phyloP scores from a whole-genome alignment of 371 early-diverging fungal species.

The Phascolomyces articulosus region DNA sequence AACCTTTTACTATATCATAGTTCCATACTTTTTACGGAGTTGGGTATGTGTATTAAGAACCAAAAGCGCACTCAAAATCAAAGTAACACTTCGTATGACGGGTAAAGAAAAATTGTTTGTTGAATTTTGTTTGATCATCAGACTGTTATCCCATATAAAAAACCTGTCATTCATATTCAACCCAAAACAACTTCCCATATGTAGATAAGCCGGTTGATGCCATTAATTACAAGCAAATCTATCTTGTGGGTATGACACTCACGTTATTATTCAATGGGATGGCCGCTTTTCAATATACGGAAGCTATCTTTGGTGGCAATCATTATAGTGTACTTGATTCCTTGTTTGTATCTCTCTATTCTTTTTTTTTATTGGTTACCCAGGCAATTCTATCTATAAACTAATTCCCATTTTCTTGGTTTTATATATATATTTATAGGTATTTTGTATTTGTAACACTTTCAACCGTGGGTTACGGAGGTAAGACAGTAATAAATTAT shows the following conservation, averaged over 20 bases:
- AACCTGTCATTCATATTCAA: too few species aligned
- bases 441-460: constrained; percentile 70
- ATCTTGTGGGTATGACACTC: constrained; percentile 61
- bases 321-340: constrained; percentile 56
- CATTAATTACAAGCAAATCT: constrained; percentile 62
- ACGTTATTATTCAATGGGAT: constrained; percentile 71
- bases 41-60: constrained; percentile 60
- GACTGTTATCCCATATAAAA: background rate
- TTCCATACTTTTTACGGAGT: constrained; percentile 67
- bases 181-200: background rate
- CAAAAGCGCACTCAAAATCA: constrained; percentile 61
- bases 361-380: background rate
- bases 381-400: background rate
- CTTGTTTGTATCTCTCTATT: constrained; percentile 19
- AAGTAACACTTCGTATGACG: constrained; percentile 55
- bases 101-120: constrained; percentile 13
- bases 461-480: constrained; percentile 83
- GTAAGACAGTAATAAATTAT: constrained; percentile 21
- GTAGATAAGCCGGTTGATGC: constrained; percentile 52
- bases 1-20: constrained; percentile 16
- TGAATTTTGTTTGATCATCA: background rate
- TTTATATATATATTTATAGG: constrained; percentile 8
- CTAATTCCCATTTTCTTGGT: too few species aligned
- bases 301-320: constrained; percentile 57
- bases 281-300: constrained; percentile 76